Evolutionary conservation across 768 basidiomycete species (phyloP), one percentile per base, ranked within the genome.

Genomic region (Lactarius hengduanensis): DNA sequence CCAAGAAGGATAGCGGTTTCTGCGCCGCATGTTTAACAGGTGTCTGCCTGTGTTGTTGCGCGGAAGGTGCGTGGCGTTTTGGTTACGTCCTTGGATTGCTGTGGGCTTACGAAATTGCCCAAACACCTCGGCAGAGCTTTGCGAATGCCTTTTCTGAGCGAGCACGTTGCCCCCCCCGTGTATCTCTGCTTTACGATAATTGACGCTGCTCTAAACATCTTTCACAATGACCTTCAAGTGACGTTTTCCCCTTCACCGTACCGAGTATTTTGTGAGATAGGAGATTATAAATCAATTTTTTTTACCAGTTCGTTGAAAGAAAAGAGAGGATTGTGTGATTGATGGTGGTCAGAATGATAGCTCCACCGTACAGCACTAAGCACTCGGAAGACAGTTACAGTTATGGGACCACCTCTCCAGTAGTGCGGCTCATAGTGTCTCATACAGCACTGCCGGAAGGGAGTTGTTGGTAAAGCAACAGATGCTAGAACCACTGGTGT

Each of bases 1-100:
- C 73, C 74, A 82, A 75, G 66, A 84, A 84, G 70, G 78, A 79
- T 41, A 74, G 77, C 32, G 79, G 75, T 11, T 83, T 83, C 47
- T 86, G 84, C 71, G 80, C 81, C 76, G 88, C 89, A 16, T 91
- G 90, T 75, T 77, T 88, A 72, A 86, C 88, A 26, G 86, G 83
- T 64, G 76, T 82, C 11, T 84, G 81, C 69, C 75, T 86, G 71
- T 91, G 89, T 75, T 91, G 88, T 76, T 88, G 86, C 72, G 85
- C 85, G n/a, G 89, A 91, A 78, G 87, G 87, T 88, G 69, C 66
- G 85, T 76, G 43, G 63, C 15, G 26, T 56, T 69, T 67, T 2
- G 5, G 18, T 45, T 69, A 40, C 43, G 67, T 60, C 2, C 20
- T 32, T 36, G 22, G 16, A 15, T 41, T 4, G 1, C 36, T 22